Percentiles rank a stretch among this genome's conserved stretches.
These are phyloP conservation scores for Bertia moriformis DNA, from an alignment of 2,329 filamentous ascomycete genomes.

Conservation along the genomic window DNA sequence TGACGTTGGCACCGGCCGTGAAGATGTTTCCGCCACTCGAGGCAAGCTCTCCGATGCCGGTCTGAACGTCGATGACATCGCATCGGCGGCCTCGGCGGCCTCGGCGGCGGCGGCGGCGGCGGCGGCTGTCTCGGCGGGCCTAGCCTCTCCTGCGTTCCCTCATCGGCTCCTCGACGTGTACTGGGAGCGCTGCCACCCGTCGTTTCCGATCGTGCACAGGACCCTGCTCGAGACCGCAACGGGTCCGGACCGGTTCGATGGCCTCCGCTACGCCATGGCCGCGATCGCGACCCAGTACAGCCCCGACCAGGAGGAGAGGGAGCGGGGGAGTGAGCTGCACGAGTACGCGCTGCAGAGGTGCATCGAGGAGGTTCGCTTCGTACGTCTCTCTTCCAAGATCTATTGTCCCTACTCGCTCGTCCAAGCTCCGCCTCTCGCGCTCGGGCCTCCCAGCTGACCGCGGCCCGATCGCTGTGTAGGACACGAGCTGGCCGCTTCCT, in stretches of 20 bases:
- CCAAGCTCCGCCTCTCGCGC: too few relatives aligned
- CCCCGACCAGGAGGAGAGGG: slow-evolving; percentile 29
- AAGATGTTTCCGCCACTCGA: too few relatives aligned
- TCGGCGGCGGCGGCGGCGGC: too few relatives aligned
- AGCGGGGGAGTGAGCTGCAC: slow-evolving; percentile 32
- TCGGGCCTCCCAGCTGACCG: background rate
- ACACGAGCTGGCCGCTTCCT: background rate
- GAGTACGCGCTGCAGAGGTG: slow-evolving; percentile 32
- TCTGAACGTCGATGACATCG: too few relatives aligned
- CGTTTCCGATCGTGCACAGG: slow-evolving; percentile 35
- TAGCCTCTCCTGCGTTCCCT: slow-evolving; percentile 25
- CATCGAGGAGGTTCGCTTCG: slow-evolving; percentile 26
- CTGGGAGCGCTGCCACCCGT: slow-evolving; percentile 32
- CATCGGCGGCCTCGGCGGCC: too few relatives aligned
- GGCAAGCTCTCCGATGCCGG: too few relatives aligned
- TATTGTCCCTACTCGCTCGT: slow-evolving; percentile 1
- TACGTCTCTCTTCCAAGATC: background rate
- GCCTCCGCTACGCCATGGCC: slow-evolving; percentile 38
- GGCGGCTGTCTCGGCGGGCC: too few relatives aligned
- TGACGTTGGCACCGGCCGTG: too few relatives aligned
- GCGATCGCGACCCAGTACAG: slow-evolving; percentile 38
- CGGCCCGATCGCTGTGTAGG: too few relatives aligned
- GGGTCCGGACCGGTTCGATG: slow-evolving; percentile 17
- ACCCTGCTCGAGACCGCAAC: slow-evolving; percentile 23
- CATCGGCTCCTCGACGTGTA: slow-evolving; percentile 35